Percentiles rank a stretch among this genome's conserved stretches.
These are phyloP conservation scores for Backusella australiensis DNA, from an alignment of 192 early-diverging fungal genomes.

Conservation along the genomic window DNA sequence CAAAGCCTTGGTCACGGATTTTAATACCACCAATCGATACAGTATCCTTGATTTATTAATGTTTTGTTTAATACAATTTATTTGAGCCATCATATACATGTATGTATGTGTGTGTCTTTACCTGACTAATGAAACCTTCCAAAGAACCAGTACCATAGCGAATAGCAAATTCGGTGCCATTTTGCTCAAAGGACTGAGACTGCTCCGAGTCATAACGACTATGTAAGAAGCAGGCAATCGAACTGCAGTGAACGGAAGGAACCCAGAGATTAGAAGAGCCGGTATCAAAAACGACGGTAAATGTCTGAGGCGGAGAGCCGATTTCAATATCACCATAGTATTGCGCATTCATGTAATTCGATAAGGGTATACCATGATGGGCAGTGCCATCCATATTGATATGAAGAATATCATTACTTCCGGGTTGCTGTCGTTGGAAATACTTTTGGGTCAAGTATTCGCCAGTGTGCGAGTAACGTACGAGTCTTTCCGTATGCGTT, in stretches of 20 bases:
- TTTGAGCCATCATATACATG: neutral
- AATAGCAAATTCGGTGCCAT: constrained; percentile 95
- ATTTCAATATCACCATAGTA: constrained; percentile 91
- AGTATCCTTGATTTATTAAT: constrained; percentile 51
- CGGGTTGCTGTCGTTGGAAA: constrained; percentile 40
- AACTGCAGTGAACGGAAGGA: constrained; percentile 88
- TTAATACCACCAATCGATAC: constrained; percentile 71
- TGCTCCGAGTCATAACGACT: constrained; percentile 79
- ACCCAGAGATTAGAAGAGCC: constrained; percentile 97
- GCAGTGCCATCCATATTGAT: constrained; percentile 51
- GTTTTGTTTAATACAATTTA: neutral
- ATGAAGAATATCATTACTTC: constrained; percentile 39
- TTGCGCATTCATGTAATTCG: constrained; percentile 95
- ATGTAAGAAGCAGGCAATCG: constrained; percentile 97
- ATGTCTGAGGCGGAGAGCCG: constrained; percentile 87
- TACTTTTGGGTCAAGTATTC: constrained; percentile 77
- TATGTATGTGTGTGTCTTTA: constrained; percentile 18
- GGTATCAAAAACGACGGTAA: constrained; percentile 93
- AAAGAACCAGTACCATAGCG: constrained; percentile 91
- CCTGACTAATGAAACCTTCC: constrained; percentile 90
- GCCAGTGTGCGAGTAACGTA: constrained; percentile 63
- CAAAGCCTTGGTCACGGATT: constrained; percentile 81
- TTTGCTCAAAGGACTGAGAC: constrained; percentile 77
- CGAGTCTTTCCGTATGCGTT: constrained; percentile 56
- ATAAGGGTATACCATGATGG: constrained; percentile 73